A percentile compares a stretch with the other conserved stretches of the same genome.
phyloP scores from a whole-genome alignment of 1,284 basidiomycete genomes.

The Anthracocystis setariae region DNA sequence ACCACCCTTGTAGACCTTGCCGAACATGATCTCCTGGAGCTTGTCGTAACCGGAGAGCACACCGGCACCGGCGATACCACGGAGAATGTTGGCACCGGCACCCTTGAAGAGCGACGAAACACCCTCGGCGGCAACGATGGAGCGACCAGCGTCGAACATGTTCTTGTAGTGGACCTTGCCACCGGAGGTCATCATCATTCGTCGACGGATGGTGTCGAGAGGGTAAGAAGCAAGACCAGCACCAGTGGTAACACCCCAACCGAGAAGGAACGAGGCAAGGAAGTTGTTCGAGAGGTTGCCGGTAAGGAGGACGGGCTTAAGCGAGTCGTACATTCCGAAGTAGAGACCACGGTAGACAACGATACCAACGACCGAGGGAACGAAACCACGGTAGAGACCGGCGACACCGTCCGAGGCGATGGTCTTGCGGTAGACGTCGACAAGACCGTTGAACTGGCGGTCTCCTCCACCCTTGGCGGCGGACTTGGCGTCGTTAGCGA shows the following conservation, averaged over 20 bases:
- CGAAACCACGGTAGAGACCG: constrained; percentile 69
- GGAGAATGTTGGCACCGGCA: constrained; percentile 96
- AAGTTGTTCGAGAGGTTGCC: constrained; percentile 66
- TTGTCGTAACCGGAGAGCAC: constrained; percentile 86
- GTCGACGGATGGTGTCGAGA: constrained; percentile 68
- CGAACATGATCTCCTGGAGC: constrained; percentile 75
- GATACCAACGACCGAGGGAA: constrained; percentile 68
- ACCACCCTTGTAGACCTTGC: constrained; percentile 67
- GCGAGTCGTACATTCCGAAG: constrained; percentile 69
- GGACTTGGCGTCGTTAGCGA: constrained; percentile 68
- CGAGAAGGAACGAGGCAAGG: constrained; percentile 67
- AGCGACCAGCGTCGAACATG: constrained; percentile 76
- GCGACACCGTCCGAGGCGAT: constrained; percentile 66
- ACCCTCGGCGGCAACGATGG: constrained; percentile 86
- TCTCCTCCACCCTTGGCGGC: constrained; percentile 67
- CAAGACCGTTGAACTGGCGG: constrained; percentile 68
- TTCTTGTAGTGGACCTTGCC: constrained; percentile 67
- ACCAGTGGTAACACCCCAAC: constrained; percentile 68
- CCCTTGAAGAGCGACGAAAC: constrained; percentile 76
- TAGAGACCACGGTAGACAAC: constrained; percentile 68
- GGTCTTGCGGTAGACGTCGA: constrained; percentile 68
- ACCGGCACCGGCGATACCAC: constrained; percentile 98
- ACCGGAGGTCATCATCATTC: constrained; percentile 69
- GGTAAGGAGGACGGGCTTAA: constrained; percentile 67
- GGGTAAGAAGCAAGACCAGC: constrained; percentile 68